Percentiles rank a stretch among this genome's conserved stretches.
Evolutionary conservation across 805 yeast species (phyloP).

Genomic region (Zygoascus bituminiphila): DNA sequence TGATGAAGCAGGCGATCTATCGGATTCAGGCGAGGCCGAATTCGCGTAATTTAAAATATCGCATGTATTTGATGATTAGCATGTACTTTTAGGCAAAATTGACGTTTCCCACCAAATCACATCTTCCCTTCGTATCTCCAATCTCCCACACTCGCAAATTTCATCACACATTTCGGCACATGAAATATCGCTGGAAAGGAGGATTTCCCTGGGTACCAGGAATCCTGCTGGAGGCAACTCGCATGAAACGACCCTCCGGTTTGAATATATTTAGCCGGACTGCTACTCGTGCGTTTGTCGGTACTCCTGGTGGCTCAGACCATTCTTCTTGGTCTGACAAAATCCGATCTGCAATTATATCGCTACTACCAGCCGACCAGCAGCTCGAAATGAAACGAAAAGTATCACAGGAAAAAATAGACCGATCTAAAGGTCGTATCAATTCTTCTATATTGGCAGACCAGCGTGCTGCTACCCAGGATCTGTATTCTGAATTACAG

Average conservation of each 20-base stretch:
- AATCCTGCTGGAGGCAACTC: background rate
- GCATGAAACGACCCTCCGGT: background rate
- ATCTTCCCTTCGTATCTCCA: too few relatives aligned
- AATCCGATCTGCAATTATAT: conserved; percentile 2
- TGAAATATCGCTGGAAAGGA: background rate
- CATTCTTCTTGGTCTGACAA: conserved; percentile 1
- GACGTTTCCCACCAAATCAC: too few relatives aligned
- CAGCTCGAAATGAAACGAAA: background rate
- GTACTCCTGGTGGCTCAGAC: background rate
- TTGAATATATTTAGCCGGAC: background rate
- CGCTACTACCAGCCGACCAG: conserved; percentile 3
- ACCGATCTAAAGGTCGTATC: too few relatives aligned
- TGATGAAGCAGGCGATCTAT: conserved; percentile 16
- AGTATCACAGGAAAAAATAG: background rate
- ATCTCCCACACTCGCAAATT: background rate
- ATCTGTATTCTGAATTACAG: background rate
- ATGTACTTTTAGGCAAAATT: background rate
- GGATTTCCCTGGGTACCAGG: background rate
- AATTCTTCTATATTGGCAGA: background rate
- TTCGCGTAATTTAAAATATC: conserved; percentile 3
- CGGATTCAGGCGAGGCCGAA: conserved; percentile 20
- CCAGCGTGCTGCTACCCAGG: background rate
- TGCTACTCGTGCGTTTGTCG: background rate
- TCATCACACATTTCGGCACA: background rate
- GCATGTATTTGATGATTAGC: background rate